phyloP scores from a whole-genome alignment of 805 yeast genomes.

The Isabelozyma pseudorhagii region DNA sequence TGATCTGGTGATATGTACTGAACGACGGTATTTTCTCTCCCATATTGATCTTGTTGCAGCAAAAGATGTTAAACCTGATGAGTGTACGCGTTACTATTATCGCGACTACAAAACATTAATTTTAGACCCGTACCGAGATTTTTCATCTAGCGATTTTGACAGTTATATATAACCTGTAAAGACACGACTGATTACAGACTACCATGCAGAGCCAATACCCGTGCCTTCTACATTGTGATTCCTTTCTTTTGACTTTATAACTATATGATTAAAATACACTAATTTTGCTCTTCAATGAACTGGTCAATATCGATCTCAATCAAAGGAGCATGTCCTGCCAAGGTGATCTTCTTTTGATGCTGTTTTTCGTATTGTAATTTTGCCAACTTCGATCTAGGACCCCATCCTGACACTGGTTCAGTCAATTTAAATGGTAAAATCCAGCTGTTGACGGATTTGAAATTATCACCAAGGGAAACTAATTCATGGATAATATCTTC shows the following conservation, averaged over 20 bases:
- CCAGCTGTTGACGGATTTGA: constrained; percentile 59
- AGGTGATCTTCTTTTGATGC: constrained; percentile 47
- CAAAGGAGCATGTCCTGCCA: constrained; percentile 63
- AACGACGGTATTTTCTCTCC: not conserved
- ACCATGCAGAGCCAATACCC: too few species aligned
- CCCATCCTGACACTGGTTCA: constrained; percentile 71
- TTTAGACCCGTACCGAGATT: too few species aligned
- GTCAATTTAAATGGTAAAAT: constrained; percentile 67
- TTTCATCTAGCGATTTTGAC: too few species aligned
- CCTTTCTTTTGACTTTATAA: too few species aligned
- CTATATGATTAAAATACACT: constrained; percentile 5
- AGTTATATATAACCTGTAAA: too few species aligned
- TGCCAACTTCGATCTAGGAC: constrained; percentile 67
- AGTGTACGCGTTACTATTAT: not conserved
- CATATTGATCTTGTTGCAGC: not conserved
- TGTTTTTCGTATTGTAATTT: constrained; percentile 56
- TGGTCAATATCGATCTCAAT: constrained; percentile 72
- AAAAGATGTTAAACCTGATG: not conserved
- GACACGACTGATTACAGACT: too few species aligned
- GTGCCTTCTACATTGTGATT: too few species aligned
- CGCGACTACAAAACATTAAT: too few species aligned
- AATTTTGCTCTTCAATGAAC: constrained; percentile 65
- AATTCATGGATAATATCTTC: constrained; percentile 80
- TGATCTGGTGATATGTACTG: constrained; percentile 2
- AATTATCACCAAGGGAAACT: constrained; percentile 57